Base-by-base conservation (phyloP, 208 protist genomes). In the Trypanosomatidae sp. region DNA sequence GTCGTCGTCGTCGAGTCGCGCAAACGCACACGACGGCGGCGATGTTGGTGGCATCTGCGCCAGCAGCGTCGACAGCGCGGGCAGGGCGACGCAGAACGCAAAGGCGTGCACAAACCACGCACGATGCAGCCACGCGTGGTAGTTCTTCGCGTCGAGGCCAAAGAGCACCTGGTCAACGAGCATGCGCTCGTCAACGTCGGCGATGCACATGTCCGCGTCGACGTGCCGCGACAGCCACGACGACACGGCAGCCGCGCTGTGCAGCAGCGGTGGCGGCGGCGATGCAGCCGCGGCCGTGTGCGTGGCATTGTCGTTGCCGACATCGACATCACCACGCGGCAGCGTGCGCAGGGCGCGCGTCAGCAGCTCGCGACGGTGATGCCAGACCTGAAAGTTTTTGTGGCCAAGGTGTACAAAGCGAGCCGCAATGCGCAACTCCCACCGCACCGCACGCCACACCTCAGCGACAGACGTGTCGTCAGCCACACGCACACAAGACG, bases 351-450 rank as follows among this genome's bases (percentile, higher is more conserved):
- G 55, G 1, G 71, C 70, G n/a, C 54, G 45, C n/a, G 24, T 28
- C 15, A 91, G 37, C 11, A 86, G 47, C 43, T 78, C 70, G 33
- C 51, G 48, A 8, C 81, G 72, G 43, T 91, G 81, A 33, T 91
- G 72, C 81, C 81, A 91, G 22, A 84, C 66, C 48, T 91, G 81
- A 47, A 87, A 91, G 50, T 87, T 86, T 46, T 91, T 91, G 28
- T 63, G 61, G 48, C 73, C 67, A 19, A 65, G 33, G 8, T 51
- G 50, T 5, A 53, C 63, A 43, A 87, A 73, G 38, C 56, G 53
- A 5, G 41, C 54, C 15, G 66, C 50, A 1, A 57, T 50, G 3
- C 30, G 23, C 23, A 91, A 50, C 52, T 91, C 76, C 77, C 81
- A 91, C 7, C n/a, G 48, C 28, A 87, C 68, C 4, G 65, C 76